Evolutionary conservation across 1,139 yeast genomes (phyloP).

Genomic region (Schizosaccharomyces versatilis): DNA sequence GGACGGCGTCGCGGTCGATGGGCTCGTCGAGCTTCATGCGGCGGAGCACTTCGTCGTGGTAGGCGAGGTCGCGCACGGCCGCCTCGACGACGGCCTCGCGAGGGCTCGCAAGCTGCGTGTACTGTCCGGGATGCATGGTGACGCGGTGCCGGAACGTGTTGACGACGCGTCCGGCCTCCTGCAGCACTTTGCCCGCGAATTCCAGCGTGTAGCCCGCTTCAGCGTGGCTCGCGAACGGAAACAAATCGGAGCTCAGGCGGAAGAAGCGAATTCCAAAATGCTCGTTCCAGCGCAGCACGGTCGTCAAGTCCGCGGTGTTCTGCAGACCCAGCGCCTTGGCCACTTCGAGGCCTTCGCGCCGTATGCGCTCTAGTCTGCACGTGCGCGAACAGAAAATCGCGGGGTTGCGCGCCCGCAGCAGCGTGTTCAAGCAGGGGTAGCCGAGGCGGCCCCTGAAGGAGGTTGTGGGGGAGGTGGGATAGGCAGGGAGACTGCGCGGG

Average conservation of each 20-base stretch:
- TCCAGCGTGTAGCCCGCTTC: conserved; percentile 9
- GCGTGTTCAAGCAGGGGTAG: conserved; percentile 7
- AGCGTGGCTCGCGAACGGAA: conserved; percentile 10
- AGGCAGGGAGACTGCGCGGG: not conserved
- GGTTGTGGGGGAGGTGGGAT: not conserved
- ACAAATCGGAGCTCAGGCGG: conserved; percentile 8
- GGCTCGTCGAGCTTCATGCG: conserved; percentile 7
- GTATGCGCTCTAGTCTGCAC: conserved; percentile 8
- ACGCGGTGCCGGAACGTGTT: conserved; percentile 9
- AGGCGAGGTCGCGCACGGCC: conserved; percentile 9
- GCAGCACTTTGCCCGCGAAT: conserved; percentile 8
- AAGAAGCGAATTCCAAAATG: conserved; percentile 10
- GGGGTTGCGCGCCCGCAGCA: conserved; percentile 5
- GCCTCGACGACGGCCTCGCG: conserved; percentile 6
- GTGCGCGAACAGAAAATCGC: conserved; percentile 10
- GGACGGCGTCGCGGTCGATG: conserved; percentile 8
- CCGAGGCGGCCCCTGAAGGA: not conserved
- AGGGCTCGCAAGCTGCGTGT: conserved; percentile 10
- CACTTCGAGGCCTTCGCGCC: conserved; percentile 6
- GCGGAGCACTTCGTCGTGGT: conserved; percentile 8
- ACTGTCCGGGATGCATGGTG: conserved; percentile 10
- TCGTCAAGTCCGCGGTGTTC: conserved; percentile 7
- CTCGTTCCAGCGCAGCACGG: conserved; percentile 9
- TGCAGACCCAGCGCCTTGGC: conserved; percentile 6
- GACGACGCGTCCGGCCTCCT: conserved; percentile 9